Evolutionary conservation across 2,329 filamentous ascomycete species (phyloP).

Genomic region (Fusarium gaditjirri): DNA sequence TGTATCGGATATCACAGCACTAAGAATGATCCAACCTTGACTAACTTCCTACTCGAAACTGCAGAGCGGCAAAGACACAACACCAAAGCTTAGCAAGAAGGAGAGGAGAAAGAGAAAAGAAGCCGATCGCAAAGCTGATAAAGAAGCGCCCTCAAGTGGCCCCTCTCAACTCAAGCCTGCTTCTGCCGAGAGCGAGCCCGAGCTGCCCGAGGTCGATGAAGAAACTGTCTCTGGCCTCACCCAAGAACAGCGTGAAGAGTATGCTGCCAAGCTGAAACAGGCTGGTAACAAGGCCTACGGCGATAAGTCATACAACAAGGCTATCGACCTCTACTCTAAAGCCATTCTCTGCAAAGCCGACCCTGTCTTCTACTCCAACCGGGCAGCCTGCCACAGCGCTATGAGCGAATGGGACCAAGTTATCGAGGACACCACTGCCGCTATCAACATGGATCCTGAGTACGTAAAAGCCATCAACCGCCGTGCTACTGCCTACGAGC

Average conservation of each 20-base stretch:
- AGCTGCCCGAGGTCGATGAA: slow-evolving; percentile 75
- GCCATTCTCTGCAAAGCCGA: slow-evolving; percentile 97
- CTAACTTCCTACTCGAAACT: slow-evolving; percentile 22
- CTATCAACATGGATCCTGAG: slow-evolving; percentile 90
- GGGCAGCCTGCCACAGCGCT: slow-evolving; percentile 96
- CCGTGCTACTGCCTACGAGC: slow-evolving; percentile 95
- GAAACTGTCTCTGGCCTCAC: slow-evolving; percentile 62
- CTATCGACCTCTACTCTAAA: slow-evolving; percentile 94
- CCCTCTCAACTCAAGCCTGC: slow-evolving; percentile 59
- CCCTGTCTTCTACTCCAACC: slow-evolving; percentile 98
- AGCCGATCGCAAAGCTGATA: slow-evolving; percentile 68
- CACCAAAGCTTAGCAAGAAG: slow-evolving; percentile 87
- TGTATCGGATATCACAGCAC: slow-evolving; percentile 26
- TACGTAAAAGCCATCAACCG: slow-evolving; percentile 99
- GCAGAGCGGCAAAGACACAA: slow-evolving; percentile 59
- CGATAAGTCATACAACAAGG: slow-evolving; percentile 90
- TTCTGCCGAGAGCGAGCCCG: slow-evolving; percentile 68
- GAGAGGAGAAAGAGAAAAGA: slow-evolving; percentile 90
- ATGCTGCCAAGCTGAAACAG: slow-evolving; percentile 91
- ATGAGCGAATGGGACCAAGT: slow-evolving; percentile 94
- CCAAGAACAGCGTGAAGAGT: slow-evolving; percentile 80
- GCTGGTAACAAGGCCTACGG: slow-evolving; percentile 97
- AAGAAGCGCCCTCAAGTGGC: slow-evolving; percentile 51
- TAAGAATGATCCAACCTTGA: slow-evolving; percentile 6
- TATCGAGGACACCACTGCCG: slow-evolving; percentile 95